These are phyloP conservation scores for Trichophyton mentagrophytes DNA, from an alignment of 2,329 filamentous ascomycete genomes.

Conservation along the genomic window DNA sequence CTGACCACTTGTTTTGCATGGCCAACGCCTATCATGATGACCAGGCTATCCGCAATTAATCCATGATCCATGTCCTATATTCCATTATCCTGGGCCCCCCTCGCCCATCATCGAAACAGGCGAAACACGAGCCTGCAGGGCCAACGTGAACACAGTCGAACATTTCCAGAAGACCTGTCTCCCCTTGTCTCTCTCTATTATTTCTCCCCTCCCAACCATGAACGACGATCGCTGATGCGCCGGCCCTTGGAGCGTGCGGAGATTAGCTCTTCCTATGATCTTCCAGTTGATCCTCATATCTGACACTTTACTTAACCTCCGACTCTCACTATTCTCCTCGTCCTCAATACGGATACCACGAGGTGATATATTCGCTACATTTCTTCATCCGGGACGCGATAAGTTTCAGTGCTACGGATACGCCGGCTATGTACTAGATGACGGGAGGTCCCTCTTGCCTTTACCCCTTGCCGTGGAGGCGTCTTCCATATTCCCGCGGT, in stretches of 20 bases:
- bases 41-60: neutral
- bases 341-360: neutral
- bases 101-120: neutral
- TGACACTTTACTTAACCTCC: constrained; percentile 1
- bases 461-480: neutral
- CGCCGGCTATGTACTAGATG: neutral
- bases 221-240: neutral
- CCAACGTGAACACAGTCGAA: neutral
- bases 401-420: neutral
- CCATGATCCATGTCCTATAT: constrained; percentile 1
- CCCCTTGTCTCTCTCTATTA: neutral
- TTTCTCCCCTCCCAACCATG: neutral
- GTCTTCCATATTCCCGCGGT: neutral
- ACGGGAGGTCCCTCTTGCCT: neutral
- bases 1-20: neutral
- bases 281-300: neutral
- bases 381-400: neutral
- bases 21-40: neutral
- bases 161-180: neutral
- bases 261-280: neutral
- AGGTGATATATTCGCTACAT: neutral
- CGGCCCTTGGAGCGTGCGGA: neutral
- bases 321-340: neutral
- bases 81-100: neutral
- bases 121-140: neutral